Percentiles rank a stretch among this genome's conserved stretches.
These are phyloP conservation scores for Fusarium pseudograminearum DNA, from an alignment of 2,329 filamentous ascomycete species.

Conservation along the genomic window DNA sequence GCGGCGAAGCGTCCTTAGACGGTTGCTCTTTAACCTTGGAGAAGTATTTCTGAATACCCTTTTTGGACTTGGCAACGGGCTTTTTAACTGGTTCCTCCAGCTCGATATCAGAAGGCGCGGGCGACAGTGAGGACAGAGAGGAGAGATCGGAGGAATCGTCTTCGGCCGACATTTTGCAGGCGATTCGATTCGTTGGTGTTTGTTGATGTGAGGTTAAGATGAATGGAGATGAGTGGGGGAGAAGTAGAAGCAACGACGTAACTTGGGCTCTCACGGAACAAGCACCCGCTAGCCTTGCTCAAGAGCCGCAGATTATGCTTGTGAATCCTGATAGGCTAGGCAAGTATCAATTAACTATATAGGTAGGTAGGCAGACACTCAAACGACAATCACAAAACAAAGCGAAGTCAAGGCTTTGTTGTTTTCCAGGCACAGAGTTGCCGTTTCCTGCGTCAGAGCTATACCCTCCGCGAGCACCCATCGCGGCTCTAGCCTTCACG, in stretches of 20 bases:
- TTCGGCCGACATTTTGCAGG: slow-evolving; percentile 66
- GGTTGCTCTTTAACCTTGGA: slow-evolving; percentile 65
- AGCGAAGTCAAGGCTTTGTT: slow-evolving; percentile 24
- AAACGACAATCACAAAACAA: slow-evolving; percentile 31
- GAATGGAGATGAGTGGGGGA: slow-evolving; percentile 49
- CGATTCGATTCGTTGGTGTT: slow-evolving; percentile 43
- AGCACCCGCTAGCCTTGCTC: slow-evolving; percentile 49
- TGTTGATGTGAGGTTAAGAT: slow-evolving; percentile 46
- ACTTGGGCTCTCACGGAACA: slow-evolving; percentile 46
- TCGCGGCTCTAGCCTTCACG: slow-evolving; percentile 7
- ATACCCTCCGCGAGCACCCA: neutral
- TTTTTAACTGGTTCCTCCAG: slow-evolving; percentile 60
- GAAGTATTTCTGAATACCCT: slow-evolving; percentile 76
- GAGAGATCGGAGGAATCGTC: slow-evolving; percentile 75
- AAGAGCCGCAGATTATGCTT: slow-evolving; percentile 52
- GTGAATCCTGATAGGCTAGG: slow-evolving; percentile 49
- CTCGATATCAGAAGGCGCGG: slow-evolving; percentile 59
- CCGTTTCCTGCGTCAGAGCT: slow-evolving; percentile 1
- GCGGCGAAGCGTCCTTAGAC: slow-evolving; percentile 71
- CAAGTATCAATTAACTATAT: slow-evolving; percentile 44
- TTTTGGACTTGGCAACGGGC: slow-evolving; percentile 61
- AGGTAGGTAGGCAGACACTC: slow-evolving; percentile 1
- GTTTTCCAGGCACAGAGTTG: neutral
- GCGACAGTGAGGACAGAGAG: slow-evolving; percentile 64
- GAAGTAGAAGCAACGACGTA: slow-evolving; percentile 50